phyloP scores from a whole-genome alignment of 345 rosid species.

The Eucalyptus marginata region DNA sequence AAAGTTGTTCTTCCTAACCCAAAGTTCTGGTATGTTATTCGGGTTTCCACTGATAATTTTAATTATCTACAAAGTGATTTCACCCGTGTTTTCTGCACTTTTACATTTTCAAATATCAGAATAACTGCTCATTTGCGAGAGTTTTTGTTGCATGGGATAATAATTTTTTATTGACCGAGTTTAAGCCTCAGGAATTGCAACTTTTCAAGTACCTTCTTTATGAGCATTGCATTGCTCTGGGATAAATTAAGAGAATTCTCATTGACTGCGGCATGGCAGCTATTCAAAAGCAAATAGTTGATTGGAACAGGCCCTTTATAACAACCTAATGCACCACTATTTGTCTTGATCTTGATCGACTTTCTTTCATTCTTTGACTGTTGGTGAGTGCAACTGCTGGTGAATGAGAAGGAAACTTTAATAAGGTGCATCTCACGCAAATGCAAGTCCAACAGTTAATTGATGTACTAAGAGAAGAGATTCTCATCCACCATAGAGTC shows the following conservation, averaged over 20 bases:
- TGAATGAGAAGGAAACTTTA: background rate
- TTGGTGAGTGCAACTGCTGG: background rate
- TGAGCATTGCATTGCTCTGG: background rate
- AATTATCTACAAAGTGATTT: background rate
- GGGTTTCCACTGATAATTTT: background rate
- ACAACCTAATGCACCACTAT: background rate
- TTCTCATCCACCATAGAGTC: background rate
- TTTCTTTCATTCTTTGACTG: background rate
- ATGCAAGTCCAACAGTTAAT: background rate
- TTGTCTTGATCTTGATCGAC: background rate
- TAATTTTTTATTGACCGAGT: background rate
- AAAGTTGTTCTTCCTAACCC: conserved; percentile 91
- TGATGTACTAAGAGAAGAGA: background rate
- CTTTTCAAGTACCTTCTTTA: background rate
- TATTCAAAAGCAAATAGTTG: background rate
- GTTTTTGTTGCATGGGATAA: background rate
- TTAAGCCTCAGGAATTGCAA: background rate
- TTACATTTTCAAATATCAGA: background rate
- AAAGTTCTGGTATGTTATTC: conserved; percentile 47
- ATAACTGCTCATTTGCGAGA: background rate
- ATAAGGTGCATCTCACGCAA: background rate
- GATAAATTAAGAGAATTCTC: background rate
- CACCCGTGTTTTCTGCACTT: background rate
- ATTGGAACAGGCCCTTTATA: background rate
- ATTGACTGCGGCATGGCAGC: background rate